phyloP scores from a whole-genome alignment of 2,329 filamentous ascomycete genomes.

The Pochonia chlamydosporia region DNA sequence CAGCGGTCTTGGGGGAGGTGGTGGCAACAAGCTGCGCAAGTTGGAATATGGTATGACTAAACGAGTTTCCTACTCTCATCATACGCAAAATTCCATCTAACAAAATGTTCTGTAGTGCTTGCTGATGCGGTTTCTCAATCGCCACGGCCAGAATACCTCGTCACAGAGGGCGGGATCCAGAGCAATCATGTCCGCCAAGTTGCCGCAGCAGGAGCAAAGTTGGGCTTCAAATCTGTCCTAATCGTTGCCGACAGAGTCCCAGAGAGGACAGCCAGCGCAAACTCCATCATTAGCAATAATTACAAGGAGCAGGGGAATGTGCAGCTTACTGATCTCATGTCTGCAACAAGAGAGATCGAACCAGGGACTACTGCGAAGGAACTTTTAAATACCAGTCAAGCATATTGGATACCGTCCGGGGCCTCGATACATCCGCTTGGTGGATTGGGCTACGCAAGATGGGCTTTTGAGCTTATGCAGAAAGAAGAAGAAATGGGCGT shows the following conservation, averaged over 20 bases:
- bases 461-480: not conserved
- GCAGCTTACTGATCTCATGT: constrained; percentile 1
- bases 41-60: constrained; percentile 5
- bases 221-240: not conserved
- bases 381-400: not conserved
- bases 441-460: not conserved
- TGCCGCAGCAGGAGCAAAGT: constrained; percentile 3
- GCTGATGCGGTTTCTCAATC: constrained; percentile 3
- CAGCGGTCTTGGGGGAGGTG: constrained; percentile 4
- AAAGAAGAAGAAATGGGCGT: not conserved
- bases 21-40: constrained; percentile 9
- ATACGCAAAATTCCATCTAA: no score
- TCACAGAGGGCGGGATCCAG: constrained; percentile 7
- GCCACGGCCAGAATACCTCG: not conserved
- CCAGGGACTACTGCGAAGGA: not conserved
- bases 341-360: not conserved
- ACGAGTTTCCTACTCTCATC: no score
- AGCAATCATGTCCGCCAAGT: constrained; percentile 7
- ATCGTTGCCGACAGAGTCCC: no score
- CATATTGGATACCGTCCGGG: constrained; percentile 1
- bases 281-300: not conserved
- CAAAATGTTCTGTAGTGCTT: no score
- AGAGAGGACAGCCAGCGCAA: not conserved
- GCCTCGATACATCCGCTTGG: constrained; percentile 1
- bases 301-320: constrained; percentile 1